phyloP scores from a whole-genome alignment of 345 rosid species.

The Salix udensis region DNA sequence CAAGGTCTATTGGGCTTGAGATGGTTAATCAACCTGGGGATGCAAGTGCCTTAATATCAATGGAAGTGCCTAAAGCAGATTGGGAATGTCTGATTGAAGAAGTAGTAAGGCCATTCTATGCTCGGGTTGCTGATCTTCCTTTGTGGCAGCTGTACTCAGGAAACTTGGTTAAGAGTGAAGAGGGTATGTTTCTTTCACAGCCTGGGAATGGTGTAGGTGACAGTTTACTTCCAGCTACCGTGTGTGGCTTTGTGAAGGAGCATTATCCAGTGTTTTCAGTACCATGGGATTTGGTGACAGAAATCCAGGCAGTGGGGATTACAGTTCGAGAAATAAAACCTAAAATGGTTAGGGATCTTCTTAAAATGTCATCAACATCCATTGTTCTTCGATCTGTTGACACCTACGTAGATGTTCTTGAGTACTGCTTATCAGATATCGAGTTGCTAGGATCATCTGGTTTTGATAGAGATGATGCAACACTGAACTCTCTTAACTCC shows the following conservation, averaged over 20 bases:
- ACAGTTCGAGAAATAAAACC: slow-evolving; percentile 79
- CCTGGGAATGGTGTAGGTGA: slow-evolving; percentile 76
- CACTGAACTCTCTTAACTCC: slow-evolving; percentile 23
- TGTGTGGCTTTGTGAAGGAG: slow-evolving; percentile 90
- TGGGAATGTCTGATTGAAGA: slow-evolving; percentile 78
- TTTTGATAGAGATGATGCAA: slow-evolving; percentile 25
- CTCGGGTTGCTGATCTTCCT: slow-evolving; percentile 79
- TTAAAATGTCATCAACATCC: slow-evolving; percentile 57
- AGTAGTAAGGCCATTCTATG: slow-evolving; percentile 79
- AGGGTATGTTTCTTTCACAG: slow-evolving; percentile 94
- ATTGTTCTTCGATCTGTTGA: slow-evolving; percentile 76
- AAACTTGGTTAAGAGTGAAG: slow-evolving; percentile 80
- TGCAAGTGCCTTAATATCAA: slow-evolving; percentile 26
- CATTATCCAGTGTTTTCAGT: slow-evolving; percentile 89
- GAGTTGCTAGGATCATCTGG: slow-evolving; percentile 43
- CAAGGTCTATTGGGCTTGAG: slow-evolving; percentile 47
- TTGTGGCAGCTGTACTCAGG: slow-evolving; percentile 94
- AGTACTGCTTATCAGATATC: slow-evolving; percentile 85
- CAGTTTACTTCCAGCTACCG: slow-evolving; percentile 84
- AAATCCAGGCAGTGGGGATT: slow-evolving; percentile 74
- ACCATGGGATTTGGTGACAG: slow-evolving; percentile 86
- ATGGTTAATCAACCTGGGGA: slow-evolving; percentile 30
- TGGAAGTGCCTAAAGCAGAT: slow-evolving; percentile 46
- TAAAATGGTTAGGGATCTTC: slow-evolving; percentile 88
- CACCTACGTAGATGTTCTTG: slow-evolving; percentile 83